Base-by-base conservation (phyloP, 2,329 filamentous ascomycete genomes). In the Alternaria conjuncta region DNA sequence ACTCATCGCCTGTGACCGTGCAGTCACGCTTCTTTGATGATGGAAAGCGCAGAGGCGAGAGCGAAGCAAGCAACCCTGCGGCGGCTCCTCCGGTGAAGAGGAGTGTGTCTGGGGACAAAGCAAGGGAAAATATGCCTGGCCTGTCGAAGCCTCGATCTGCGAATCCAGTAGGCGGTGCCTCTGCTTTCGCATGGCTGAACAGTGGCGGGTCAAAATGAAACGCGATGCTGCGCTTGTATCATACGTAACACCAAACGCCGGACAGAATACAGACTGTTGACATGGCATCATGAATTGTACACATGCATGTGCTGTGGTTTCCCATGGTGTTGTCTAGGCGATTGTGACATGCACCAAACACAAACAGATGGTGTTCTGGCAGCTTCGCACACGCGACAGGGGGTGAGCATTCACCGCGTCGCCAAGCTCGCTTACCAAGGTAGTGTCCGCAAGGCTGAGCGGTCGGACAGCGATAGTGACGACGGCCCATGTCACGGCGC, bases 171-270 rank as follows among this genome's bases (percentile, higher is more conserved):
- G 95, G 95, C 9, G 92, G 92, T n/a, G 95, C 92, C 13, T 96
- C 93, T 62, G 95, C 95, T 3, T 98, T 98, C 82, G 90, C 92
- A 12, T 98, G 94, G 94, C 90, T 97, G 84, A 95, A 92, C 55
- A 72, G 67, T 53, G 68, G 72, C 21, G 71, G 73, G 25, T 65
- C 71, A 2, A 79, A 74, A 60, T 79, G 32, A 64, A 67, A 45
- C 9, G 18, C 32, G 23, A 23, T 30, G 43, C 15, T 49, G 23
- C 20, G 26, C 45, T 41, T 55, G 28, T 47, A 55, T 32, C 41
- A 21, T 58, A 58, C 15, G 12, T 18, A 23, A 36, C 28, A 53
- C 15, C 47, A 23, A 20, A 51, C 28, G 26, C 49, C 12, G 18
- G 23, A 41, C 49, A 53, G 49, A 23, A 53, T 18, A n/a, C 32